phyloP scores from a whole-genome alignment of 805 yeast species.

The Hanseniaspora lachancei region DNA sequence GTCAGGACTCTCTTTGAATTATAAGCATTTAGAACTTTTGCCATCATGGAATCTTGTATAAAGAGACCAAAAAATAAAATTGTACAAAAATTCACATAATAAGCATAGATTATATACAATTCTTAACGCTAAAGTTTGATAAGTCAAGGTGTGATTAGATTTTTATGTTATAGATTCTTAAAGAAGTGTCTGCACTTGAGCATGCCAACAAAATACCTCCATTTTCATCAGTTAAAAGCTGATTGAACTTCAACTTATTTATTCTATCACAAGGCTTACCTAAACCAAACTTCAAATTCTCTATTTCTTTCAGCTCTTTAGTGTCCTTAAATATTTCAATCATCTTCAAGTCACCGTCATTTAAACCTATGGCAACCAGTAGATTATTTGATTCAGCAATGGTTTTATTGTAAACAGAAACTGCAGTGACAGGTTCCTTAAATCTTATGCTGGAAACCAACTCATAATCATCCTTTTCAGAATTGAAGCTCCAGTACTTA shows the following conservation, averaged over 20 bases:
- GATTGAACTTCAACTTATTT: constrained; percentile 44
- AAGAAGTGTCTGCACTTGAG: constrained; percentile 54
- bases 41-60: constrained; percentile 40
- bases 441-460: constrained; percentile 34
- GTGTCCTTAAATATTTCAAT: constrained; percentile 27
- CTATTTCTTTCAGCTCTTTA: constrained; percentile 23
- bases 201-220: constrained; percentile 36
- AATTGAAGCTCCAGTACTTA: constrained; percentile 51
- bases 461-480: constrained; percentile 28
- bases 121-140: background rate
- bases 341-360: constrained; percentile 46
- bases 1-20: constrained; percentile 41
- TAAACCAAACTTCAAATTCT: constrained; percentile 25
- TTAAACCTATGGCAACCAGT: constrained; percentile 53
- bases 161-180: constrained; percentile 25
- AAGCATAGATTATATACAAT: too few species aligned
- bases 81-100: too few species aligned
- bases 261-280: constrained; percentile 52
- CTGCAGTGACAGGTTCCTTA: constrained; percentile 50
- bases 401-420: constrained; percentile 34
- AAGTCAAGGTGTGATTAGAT: background rate
- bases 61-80: background rate
- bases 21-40: constrained; percentile 40
- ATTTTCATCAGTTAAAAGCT: constrained; percentile 23
- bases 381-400: constrained; percentile 21